Evolutionary conservation across 805 yeast genomes (phyloP).

Genomic region (Ogataea naganishii): DNA sequence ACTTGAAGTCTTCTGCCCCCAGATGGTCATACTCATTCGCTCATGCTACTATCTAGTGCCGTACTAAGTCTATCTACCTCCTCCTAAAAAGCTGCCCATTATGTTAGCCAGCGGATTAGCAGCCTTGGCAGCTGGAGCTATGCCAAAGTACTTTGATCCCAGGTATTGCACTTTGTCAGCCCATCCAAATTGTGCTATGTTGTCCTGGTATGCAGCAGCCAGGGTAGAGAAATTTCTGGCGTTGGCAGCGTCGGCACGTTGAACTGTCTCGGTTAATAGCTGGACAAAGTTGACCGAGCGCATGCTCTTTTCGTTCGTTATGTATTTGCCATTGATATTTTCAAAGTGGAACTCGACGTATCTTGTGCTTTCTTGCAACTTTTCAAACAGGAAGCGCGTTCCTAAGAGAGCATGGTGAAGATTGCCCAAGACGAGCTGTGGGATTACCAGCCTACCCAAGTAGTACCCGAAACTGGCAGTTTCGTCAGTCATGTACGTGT

Average conservation of each 20-base stretch:
- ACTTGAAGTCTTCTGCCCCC: not conserved
- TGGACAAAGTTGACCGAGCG: constrained; percentile 59
- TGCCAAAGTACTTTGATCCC: constrained; percentile 20
- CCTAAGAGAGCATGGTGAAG: constrained; percentile 48
- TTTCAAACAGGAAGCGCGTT: constrained; percentile 25
- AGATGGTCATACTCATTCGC: not conserved
- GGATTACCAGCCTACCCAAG: constrained; percentile 53
- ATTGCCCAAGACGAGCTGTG: constrained; percentile 64
- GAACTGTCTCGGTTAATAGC: constrained; percentile 52
- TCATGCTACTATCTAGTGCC: not conserved
- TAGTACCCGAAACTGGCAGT: constrained; percentile 15
- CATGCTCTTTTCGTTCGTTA: constrained; percentile 11
- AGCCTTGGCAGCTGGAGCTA: constrained; percentile 34
- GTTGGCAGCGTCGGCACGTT: constrained; percentile 30
- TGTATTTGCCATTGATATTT: constrained; percentile 3
- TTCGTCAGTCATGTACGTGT: constrained; percentile 27
- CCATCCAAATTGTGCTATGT: constrained; percentile 12
- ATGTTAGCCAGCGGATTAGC: constrained; percentile 56
- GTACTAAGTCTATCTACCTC: constrained; percentile 13
- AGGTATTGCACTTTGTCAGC: constrained; percentile 18
- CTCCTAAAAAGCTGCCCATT: constrained; percentile 64
- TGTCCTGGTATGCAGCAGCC: constrained; percentile 29
- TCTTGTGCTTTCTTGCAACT: constrained; percentile 17
- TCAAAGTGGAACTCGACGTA: constrained; percentile 8
- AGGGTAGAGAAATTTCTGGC: constrained; percentile 31